These are phyloP conservation scores for Curvularia hawaiiensis DNA, from an alignment of 2,329 filamentous ascomycete species.

Conservation along the genomic window DNA sequence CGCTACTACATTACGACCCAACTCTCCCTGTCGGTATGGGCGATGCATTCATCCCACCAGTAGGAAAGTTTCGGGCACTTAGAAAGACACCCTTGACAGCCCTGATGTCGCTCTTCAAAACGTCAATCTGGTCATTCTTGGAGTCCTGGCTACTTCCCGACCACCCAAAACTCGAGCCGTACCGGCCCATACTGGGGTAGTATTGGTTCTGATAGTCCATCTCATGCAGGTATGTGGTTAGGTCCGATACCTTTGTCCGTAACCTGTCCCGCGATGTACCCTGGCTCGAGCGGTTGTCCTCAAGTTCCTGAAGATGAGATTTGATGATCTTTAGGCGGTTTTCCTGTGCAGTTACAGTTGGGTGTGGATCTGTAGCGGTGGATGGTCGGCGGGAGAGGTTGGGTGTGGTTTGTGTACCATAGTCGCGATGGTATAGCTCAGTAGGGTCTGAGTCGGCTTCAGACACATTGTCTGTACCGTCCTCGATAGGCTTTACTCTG, in stretches of 20 bases:
- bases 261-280: slow-evolving; percentile 57
- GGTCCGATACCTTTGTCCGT: slow-evolving; percentile 55
- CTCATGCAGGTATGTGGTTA: slow-evolving; percentile 67
- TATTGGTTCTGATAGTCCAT: slow-evolving; percentile 48
- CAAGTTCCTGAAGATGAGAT: slow-evolving; percentile 58
- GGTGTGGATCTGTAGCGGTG: slow-evolving; percentile 30
- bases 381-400: slow-evolving; percentile 51
- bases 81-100: slow-evolving; percentile 80
- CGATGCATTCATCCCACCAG: slow-evolving; percentile 29
- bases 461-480: slow-evolving; percentile 48
- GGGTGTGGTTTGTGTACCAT: slow-evolving; percentile 76
- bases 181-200: slow-evolving; percentile 50
- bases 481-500: slow-evolving; percentile 35
- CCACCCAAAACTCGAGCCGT: slow-evolving; percentile 33
- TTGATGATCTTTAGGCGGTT: slow-evolving; percentile 57
- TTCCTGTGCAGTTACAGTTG: slow-evolving; percentile 47
- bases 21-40: slow-evolving; percentile 30
- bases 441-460: slow-evolving; percentile 67
- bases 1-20: slow-evolving; percentile 14
- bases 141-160: slow-evolving; percentile 50
- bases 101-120: slow-evolving; percentile 75
- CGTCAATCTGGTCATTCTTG: slow-evolving; percentile 72
- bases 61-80: slow-evolving; percentile 72
- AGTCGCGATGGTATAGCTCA: slow-evolving; percentile 81
- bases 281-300: slow-evolving; percentile 55